Evolutionary conservation across 2,329 filamentous ascomycete species (phyloP), one percentile per base, ranked within the genome.

Genomic region (Microdochium paspali): DNA sequence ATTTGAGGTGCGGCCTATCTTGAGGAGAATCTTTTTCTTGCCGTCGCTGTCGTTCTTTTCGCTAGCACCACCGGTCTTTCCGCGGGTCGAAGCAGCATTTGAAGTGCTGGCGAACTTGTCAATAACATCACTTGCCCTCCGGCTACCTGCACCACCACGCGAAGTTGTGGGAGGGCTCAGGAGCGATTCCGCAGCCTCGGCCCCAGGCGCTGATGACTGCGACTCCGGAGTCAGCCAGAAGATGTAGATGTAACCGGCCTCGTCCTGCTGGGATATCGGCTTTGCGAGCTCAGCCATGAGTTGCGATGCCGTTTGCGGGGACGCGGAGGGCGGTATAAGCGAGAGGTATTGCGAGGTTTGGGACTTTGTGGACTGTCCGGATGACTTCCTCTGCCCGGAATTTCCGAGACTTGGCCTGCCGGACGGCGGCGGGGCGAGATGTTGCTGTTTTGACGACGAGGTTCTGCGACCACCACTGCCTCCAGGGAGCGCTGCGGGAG

Each of bases 201-300:
- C 70, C 0, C 82, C 73, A 0, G 79, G 73, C 1, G 74, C 69
- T 0, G 77, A 64, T 0, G 73, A 62, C 7, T 79, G 67, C 2
- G 74, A 76, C 30, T 77, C 72, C 26, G 89, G 82, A 0, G 89
- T 96, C 21, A 96, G 76, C 90, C 91, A 96, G 74, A 97, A 98
- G 66, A 98, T 95, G 74, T 98, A 98, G 55, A 98, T 97, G 68
- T 93, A 98, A 31, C 93, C 93, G 12, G 85, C 73, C 56, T 94
- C 87, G 54, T 93, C 87, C 47, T 76, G 70, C 21, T 79, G 71
- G 0, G 88, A 90, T 43, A 90, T 78, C 1, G 89, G 71, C 77
- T 93, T 61, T 66, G 73, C 79, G 10, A 97, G 74, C 64, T 97
- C 90, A 2, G 84, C 72, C 50, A 91, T 76, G 3, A 97, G 73